Percentiles rank a stretch among this genome's conserved stretches.
Conservation (phyloP, 345 rosid genomes). For the Eucalyptus leucophloia region DNA sequence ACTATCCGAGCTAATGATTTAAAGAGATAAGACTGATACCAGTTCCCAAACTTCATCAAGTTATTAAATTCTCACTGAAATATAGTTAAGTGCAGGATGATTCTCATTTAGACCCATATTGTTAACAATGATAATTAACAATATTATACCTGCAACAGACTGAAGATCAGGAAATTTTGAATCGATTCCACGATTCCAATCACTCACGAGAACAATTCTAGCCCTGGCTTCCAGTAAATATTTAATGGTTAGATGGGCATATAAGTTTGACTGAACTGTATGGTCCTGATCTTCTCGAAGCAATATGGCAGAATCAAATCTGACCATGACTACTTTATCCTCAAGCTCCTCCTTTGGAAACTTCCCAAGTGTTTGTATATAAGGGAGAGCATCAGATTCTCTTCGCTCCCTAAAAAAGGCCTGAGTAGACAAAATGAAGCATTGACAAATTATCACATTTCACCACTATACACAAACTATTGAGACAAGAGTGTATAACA, state of each 20-base stretch:
- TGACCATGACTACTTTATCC: constrained; percentile 57
- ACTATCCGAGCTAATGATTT: not conserved
- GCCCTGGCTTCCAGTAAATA: constrained; percentile 39
- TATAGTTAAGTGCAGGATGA: not conserved
- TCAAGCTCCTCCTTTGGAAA: constrained; percentile 39
- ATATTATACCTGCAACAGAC: constrained; percentile 30
- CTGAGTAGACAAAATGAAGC: constrained; percentile 9
- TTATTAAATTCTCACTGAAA: not conserved
- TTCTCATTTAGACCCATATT: not conserved
- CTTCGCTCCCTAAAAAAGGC: constrained; percentile 4
- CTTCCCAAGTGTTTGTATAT: constrained; percentile 39
- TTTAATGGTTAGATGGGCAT: constrained; percentile 29
- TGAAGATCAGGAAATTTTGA: constrained; percentile 11
- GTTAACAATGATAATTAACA: not conserved
- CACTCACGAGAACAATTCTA: constrained; percentile 39
- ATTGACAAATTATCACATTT: not conserved
- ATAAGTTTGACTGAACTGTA: constrained; percentile 12
- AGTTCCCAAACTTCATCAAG: not conserved
- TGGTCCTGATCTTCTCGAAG: constrained; percentile 19
- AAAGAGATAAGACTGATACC: not conserved
- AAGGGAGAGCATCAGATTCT: constrained; percentile 28
- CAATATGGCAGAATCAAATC: constrained; percentile 43
- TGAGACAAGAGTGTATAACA: not conserved
- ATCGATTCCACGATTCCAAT: constrained; percentile 23
- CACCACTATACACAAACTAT: not conserved